phyloP scores from a whole-genome alignment of 106 monocot genomes.

The Dendrobium huoshanense region DNA sequence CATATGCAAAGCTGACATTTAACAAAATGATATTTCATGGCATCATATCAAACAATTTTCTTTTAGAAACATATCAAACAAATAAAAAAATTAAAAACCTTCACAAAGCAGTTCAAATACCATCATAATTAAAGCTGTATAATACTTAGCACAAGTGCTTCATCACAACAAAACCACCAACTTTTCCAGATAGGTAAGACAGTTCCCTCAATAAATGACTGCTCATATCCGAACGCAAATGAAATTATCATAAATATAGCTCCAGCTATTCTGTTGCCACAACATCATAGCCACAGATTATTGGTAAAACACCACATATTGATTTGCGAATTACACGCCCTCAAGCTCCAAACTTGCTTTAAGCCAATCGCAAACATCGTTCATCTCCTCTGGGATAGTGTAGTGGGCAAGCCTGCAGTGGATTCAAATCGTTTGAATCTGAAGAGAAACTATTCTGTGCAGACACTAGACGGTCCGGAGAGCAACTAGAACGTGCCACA shows the following conservation, averaged over 20 bases:
- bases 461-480: too few species aligned
- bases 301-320: background rate
- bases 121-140: background rate
- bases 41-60: background rate
- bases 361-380: slow-evolving; percentile 83
- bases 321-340: slow-evolving; percentile 2
- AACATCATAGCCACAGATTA: background rate
- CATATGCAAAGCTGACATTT: too few species aligned
- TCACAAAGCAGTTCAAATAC: background rate
- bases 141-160: background rate
- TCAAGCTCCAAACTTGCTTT: slow-evolving; percentile 52
- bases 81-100: background rate
- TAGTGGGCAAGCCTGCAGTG: slow-evolving; percentile 80
- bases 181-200: background rate
- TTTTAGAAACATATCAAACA: background rate
- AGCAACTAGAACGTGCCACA: too few species aligned
- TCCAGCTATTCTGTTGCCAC: background rate
- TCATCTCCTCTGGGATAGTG: slow-evolving; percentile 92
- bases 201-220: background rate
- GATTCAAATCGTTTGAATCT: background rate
- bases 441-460: too few species aligned
- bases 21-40: too few species aligned
- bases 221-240: background rate
- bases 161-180: background rate
- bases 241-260: background rate